These are phyloP conservation scores for Ascochyta clinopodiicola DNA, from an alignment of 2,329 filamentous ascomycete genomes.

Conservation along the genomic window DNA sequence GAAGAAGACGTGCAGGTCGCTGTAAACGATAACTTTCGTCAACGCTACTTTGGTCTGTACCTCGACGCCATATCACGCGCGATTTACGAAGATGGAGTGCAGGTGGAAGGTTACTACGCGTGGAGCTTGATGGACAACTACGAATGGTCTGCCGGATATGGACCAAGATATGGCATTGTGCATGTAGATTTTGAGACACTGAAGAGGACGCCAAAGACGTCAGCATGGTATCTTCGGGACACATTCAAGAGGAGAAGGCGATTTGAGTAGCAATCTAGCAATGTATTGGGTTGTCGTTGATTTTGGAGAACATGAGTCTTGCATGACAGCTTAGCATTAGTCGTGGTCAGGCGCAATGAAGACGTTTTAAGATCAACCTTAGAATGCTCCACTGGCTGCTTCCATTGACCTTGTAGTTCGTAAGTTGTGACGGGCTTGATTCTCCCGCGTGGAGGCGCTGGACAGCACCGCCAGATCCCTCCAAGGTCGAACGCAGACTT, in stretches of 20 bases:
- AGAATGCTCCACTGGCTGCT: too few species aligned
- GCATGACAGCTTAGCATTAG: too few species aligned
- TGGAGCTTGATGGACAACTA: slow-evolving; percentile 54
- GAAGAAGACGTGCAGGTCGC: slow-evolving; percentile 47
- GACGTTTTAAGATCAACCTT: too few species aligned
- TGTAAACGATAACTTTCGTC: slow-evolving; percentile 48
- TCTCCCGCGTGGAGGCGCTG: too few species aligned
- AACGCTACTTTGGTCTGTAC: slow-evolving; percentile 50
- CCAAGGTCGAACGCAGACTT: too few species aligned
- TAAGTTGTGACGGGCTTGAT: too few species aligned
- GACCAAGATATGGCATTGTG: slow-evolving; percentile 49
- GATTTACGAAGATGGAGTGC: slow-evolving; percentile 45
- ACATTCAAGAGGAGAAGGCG: slow-evolving; percentile 3
- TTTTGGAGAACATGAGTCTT: too few species aligned
- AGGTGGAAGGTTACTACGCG: slow-evolving; percentile 51
- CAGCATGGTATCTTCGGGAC: slow-evolving; percentile 13
- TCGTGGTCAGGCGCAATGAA: too few species aligned
- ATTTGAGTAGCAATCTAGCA: too few species aligned
- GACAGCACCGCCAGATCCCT: too few species aligned
- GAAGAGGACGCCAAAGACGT: slow-evolving; percentile 47
- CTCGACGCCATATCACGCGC: slow-evolving; percentile 46
- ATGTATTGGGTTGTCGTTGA: too few species aligned
- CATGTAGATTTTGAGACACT: slow-evolving; percentile 51
- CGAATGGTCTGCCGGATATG: slow-evolving; percentile 52
- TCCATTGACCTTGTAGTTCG: too few species aligned